Conservation (phyloP, 108 stramenopile genomes). For the Fragilaria radians region DNA sequence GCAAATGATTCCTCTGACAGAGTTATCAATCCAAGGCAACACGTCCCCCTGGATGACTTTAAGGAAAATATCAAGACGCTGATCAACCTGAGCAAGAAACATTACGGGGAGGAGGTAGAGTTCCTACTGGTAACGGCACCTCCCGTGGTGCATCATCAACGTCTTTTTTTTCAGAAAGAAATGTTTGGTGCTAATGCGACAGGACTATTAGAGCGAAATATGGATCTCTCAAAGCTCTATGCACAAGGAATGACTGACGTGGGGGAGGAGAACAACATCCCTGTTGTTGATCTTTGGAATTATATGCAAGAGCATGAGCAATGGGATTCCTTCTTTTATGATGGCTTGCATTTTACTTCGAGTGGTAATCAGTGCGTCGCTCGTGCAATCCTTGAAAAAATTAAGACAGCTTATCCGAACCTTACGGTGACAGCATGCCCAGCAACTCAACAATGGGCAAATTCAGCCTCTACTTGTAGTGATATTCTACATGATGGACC, state of each 20-base stretch:
- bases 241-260: constrained; percentile 43
- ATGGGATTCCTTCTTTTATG: constrained; percentile 39
- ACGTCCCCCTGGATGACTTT: constrained; percentile 63
- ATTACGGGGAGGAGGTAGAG: constrained; percentile 13
- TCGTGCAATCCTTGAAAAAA: constrained; percentile 28
- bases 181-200: constrained; percentile 60
- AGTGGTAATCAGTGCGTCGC: constrained; percentile 52
- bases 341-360: constrained; percentile 71
- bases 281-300: constrained; percentile 44
- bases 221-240: constrained; percentile 43
- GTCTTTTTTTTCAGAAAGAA: constrained; percentile 44
- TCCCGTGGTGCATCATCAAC: constrained; percentile 55
- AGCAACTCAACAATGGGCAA: constrained; percentile 45
- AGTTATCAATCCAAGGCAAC: constrained; percentile 46
- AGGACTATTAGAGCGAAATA: constrained; percentile 47
- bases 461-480: constrained; percentile 49
- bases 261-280: constrained; percentile 32
- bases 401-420: constrained; percentile 34
- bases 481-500: constrained; percentile 36
- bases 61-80: constrained; percentile 51
- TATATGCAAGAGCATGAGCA: constrained; percentile 32
- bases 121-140: constrained; percentile 72
- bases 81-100: constrained; percentile 10
- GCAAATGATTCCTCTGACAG: constrained; percentile 68
- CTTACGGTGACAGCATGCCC: constrained; percentile 47